These are phyloP conservation scores for Paraconiothyrium brasiliense DNA, from an alignment of 2,329 filamentous ascomycete species.

Conservation along the genomic window DNA sequence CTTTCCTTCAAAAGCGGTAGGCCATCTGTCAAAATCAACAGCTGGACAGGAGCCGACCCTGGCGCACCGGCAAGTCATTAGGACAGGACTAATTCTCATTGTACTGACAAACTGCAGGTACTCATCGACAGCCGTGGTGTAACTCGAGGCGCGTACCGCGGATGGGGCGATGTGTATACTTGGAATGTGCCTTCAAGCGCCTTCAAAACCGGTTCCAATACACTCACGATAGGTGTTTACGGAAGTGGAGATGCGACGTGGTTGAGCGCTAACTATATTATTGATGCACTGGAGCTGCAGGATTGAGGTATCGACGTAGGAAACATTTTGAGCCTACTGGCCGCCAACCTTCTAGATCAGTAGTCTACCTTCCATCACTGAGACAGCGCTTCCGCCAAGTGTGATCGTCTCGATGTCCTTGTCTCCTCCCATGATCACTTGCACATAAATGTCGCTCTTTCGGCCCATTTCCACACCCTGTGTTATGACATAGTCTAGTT, in stretches of 20 bases:
- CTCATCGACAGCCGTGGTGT: conserved; percentile 34
- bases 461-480: conserved; percentile 64
- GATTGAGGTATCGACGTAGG: conserved; percentile 16
- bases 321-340: background rate
- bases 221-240: conserved; percentile 29
- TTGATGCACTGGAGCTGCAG: conserved; percentile 36
- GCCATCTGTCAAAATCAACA: conserved; percentile 33
- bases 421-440: conserved; percentile 52
- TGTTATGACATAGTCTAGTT: conserved; percentile 53
- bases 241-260: conserved; percentile 32
- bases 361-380: conserved; percentile 50
- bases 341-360: conserved; percentile 25
- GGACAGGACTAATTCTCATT: too few species aligned
- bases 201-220: conserved; percentile 30
- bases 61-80: conserved; percentile 30
- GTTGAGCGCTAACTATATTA: conserved; percentile 36
- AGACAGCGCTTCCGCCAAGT: conserved; percentile 55
- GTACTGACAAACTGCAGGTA: conserved; percentile 19
- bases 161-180: conserved; percentile 33
- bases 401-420: conserved; percentile 53
- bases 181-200: conserved; percentile 34
- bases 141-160: conserved; percentile 35
- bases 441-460: conserved; percentile 59
- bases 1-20: conserved; percentile 34
- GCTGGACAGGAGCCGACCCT: conserved; percentile 33